phyloP scores from a whole-genome alignment of 257 asterid genomes.

The Jaltomata sinuosa region DNA sequence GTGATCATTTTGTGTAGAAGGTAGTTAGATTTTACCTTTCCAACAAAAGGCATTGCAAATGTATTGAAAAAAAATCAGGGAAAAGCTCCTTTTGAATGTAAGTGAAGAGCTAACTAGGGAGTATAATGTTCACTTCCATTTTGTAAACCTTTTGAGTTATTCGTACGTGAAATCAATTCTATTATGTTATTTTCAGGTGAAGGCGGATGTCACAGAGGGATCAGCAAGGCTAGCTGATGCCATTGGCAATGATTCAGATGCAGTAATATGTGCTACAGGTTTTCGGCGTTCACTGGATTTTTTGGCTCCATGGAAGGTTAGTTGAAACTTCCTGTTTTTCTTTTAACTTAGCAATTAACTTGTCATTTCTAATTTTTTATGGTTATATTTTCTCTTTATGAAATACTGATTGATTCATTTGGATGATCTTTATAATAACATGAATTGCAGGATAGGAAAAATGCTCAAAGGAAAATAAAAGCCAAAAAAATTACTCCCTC shows the following conservation, averaged over 20 bases:
- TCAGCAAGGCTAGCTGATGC: constrained; percentile 65
- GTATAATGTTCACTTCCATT: neutral
- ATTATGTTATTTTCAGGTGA: constrained; percentile 38
- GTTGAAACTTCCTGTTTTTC: neutral
- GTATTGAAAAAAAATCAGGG: neutral
- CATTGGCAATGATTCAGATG: constrained; percentile 83
- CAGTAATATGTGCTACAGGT: constrained; percentile 94
- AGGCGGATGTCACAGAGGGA: constrained; percentile 94
- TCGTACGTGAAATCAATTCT: neutral
- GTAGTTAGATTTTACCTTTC: neutral
- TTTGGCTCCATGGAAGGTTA: constrained; percentile 87
- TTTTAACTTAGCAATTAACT: neutral
- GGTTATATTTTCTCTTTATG: neutral
- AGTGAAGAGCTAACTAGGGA: neutral
- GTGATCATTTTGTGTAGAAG: neutral
- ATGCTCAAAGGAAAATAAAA: neutral
- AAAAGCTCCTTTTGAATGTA: neutral
- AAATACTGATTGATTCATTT: neutral
- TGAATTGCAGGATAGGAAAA: neutral
- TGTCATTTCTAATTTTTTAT: neutral
- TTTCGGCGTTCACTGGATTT: constrained; percentile 79
- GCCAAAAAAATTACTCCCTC: no score
- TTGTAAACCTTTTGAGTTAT: neutral
- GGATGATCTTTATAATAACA: neutral
- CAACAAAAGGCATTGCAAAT: neutral